Percentiles rank a stretch among this genome's conserved stretches.
Evolutionary conservation across 495 filamentous ascomycete genomes (phyloP).

Genomic region (Neurospora sp.): DNA sequence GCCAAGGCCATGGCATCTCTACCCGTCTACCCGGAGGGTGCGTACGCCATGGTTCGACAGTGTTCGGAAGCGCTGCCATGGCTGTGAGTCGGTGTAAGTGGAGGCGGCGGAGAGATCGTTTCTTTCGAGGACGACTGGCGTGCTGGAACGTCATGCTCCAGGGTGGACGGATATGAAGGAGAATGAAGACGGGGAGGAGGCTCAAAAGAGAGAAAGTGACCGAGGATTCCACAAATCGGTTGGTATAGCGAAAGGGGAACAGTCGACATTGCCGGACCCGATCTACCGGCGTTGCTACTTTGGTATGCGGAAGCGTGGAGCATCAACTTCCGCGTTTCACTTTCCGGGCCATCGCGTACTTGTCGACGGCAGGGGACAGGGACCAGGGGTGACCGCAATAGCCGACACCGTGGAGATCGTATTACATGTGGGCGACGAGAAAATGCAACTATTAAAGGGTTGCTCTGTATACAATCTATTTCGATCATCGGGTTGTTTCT

Average conservation of each 20-base stretch:
- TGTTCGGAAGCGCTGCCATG: neutral
- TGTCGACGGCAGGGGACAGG: neutral
- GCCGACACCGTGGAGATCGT: neutral
- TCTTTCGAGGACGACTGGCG: neutral
- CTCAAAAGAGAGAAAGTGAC: neutral
- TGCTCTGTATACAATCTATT: neutral
- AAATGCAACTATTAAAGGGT: neutral
- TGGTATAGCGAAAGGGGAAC: neutral
- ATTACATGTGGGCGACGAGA: neutral
- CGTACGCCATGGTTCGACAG: neutral
- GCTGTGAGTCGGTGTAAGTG: neutral
- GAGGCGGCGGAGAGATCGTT: neutral
- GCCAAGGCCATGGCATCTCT: neutral
- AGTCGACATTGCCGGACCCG: conserved; percentile 3
- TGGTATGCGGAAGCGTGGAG: conserved; percentile 9
- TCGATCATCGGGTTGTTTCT: neutral
- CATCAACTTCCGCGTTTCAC: conserved; percentile 13
- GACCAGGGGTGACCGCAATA: neutral
- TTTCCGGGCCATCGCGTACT: neutral
- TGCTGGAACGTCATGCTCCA: conserved; percentile 4
- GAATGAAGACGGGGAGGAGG: neutral
- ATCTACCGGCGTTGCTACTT: conserved; percentile 14
- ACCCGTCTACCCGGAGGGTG: conserved; percentile 6
- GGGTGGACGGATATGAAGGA: neutral
- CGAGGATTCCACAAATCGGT: conserved; percentile 14